These are phyloP conservation scores for Nicotiana tabacum DNA, from an alignment of 257 asterid genomes.

Conservation along the genomic window DNA sequence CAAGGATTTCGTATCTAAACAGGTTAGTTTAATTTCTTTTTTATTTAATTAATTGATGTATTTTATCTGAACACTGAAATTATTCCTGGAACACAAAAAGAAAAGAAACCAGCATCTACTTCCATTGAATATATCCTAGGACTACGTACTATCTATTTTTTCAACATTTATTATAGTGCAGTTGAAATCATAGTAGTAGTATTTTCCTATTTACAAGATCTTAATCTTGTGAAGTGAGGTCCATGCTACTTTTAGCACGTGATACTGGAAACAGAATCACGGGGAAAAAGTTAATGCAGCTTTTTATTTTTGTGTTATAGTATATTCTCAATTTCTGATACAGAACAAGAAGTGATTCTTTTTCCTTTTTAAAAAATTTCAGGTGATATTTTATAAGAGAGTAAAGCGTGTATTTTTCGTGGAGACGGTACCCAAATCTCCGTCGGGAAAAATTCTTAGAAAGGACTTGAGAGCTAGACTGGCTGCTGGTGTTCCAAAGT, in stretches of 20 bases:
- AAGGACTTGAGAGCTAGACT: conserved; percentile 82
- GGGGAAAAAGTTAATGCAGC: background rate
- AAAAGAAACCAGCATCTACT: background rate
- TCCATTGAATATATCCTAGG: background rate
- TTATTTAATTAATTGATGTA: background rate
- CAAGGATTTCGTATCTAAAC: conserved; percentile 69
- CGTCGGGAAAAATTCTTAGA: conserved; percentile 87
- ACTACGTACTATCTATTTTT: background rate
- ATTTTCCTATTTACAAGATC: too few species aligned
- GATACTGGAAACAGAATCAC: background rate
- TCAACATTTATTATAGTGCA: background rate
- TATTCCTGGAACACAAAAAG: background rate
- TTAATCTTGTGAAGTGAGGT: too few species aligned
- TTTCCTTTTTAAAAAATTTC: conserved; percentile 3
- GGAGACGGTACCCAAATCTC: conserved; percentile 75
- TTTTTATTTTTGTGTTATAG: background rate
- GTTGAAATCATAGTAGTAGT: background rate
- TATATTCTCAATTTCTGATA: background rate
- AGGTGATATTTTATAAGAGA: conserved; percentile 92
- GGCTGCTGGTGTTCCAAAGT: conserved; percentile 32
- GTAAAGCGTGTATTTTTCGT: conserved; percentile 59
- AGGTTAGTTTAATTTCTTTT: conserved; percentile 23
- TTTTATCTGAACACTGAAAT: background rate
- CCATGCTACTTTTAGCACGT: background rate
- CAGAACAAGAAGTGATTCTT: background rate